phyloP scores from a whole-genome alignment of 192 early-diverging fungal genomes.

The Coemansia sp. region DNA sequence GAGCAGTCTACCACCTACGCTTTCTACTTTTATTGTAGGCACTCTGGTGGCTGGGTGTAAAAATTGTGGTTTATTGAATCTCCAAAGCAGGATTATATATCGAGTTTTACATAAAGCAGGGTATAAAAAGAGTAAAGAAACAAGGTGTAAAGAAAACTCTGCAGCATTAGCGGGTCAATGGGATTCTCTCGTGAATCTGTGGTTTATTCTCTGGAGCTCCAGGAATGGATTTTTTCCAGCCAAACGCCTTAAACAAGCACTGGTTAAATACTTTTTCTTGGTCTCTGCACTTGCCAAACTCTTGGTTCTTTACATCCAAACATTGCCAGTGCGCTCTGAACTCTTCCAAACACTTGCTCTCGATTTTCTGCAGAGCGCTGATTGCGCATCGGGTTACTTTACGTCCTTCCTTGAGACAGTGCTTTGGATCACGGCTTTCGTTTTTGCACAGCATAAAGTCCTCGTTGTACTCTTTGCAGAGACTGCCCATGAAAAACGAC shows the following conservation, averaged over 20 bases:
- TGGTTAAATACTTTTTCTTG: constrained; percentile 78
- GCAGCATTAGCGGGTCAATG: no score
- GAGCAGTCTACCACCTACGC: no score
- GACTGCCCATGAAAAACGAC: constrained; percentile 82
- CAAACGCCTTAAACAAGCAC: constrained; percentile 85
- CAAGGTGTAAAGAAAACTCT: no score
- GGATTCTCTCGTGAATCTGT: constrained; percentile 38
- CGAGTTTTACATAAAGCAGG: no score
- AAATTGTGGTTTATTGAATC: no score
- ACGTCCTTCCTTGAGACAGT: constrained; percentile 91
- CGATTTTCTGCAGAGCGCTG: constrained; percentile 81
- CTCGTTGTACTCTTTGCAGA: constrained; percentile 90
- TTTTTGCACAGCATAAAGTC: constrained; percentile 98
- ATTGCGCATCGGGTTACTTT: constrained; percentile 94
- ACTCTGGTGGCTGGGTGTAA: no score
- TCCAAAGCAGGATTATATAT: no score
- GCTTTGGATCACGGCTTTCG: constrained; percentile 81
- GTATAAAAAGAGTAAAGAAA: no score
- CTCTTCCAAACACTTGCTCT: constrained; percentile 81
- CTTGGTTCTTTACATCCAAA: constrained; percentile 89
- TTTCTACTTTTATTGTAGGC: no score
- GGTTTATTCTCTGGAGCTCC: constrained; percentile 51
- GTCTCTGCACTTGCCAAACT: constrained; percentile 71
- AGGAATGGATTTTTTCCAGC: constrained; percentile 69
- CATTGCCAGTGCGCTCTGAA: constrained; percentile 91